phyloP scores from a whole-genome alignment of 495 filamentous ascomycete species.

The Saxophila tyrrhenica region DNA sequence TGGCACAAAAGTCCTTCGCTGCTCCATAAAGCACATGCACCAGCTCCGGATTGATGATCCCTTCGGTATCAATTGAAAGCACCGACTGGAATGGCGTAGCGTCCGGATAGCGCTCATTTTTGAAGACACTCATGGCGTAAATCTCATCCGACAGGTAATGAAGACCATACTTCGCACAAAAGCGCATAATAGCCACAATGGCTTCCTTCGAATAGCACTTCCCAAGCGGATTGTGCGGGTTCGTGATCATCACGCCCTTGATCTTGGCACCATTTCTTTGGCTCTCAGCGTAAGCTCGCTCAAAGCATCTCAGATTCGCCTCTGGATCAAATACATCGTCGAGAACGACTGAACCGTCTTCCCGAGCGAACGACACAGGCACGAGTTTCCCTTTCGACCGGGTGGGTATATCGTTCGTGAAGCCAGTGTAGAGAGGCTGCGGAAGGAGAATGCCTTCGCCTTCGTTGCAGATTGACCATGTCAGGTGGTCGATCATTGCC shows the following conservation, averaged over 20 bases:
- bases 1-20: slow-evolving; percentile 49
- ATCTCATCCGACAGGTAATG: slow-evolving; percentile 19
- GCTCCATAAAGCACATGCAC: slow-evolving; percentile 53
- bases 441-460: slow-evolving; percentile 23
- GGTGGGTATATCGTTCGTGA: slow-evolving; percentile 13
- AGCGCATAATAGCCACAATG: slow-evolving; percentile 5
- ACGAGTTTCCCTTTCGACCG: slow-evolving; percentile 14
- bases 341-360: slow-evolving; percentile 10
- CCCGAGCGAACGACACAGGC: slow-evolving; percentile 10
- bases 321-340: background rate
- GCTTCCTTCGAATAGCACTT: slow-evolving; percentile 9
- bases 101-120: slow-evolving; percentile 28
- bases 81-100: slow-evolving; percentile 41
- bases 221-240: slow-evolving; percentile 16
- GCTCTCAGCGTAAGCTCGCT: background rate
- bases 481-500: slow-evolving; percentile 19
- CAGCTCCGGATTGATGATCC: slow-evolving; percentile 38
- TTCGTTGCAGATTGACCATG: slow-evolving; percentile 14
- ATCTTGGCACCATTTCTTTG: slow-evolving; percentile 12
- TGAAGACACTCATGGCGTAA: slow-evolving; percentile 37
- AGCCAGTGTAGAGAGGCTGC: slow-evolving; percentile 20
- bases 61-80: slow-evolving; percentile 36
- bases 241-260: slow-evolving; percentile 9
- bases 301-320: slow-evolving; percentile 9
- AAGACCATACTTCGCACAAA: slow-evolving; percentile 7